Evolutionary conservation across 768 basidiomycete genomes (phyloP), one percentile per base, ranked within the genome.

Genomic region (Mycena filopes): DNA sequence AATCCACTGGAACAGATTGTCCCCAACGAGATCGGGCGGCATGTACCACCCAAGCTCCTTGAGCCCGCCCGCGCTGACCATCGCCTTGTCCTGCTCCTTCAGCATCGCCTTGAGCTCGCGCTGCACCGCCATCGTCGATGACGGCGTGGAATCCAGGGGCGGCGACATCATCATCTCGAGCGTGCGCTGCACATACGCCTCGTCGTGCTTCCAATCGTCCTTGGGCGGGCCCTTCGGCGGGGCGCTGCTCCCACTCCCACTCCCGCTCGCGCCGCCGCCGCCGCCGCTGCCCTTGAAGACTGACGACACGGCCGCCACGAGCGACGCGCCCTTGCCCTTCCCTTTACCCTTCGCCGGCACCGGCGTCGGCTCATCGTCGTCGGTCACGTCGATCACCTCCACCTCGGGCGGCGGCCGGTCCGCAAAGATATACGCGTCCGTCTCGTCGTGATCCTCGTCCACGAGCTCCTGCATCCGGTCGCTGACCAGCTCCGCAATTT

Each of bases 1-100:
- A 61, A 91, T 84, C 89, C 89, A 91, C 70, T 89, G 88, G 75
- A 88, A 90, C 21, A 90, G 74, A 67, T 91, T 91, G 71, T 91
- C 87, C 10, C 84, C 85, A 23, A 90, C 86, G 45, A 86, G 75
- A n/a, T 89, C 87, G 20, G 83, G 84, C 15, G 90, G 85, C 74
- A 93, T 81, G 72, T 88, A 91, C 88, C 91, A 93, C 13, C 91
- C 92, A 1, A 92, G 77, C 60, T 87, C 84, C 53, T 77, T 82
- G 51, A 86, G 73, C 48, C 83, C 78, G n/a, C 67, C 68, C 21
- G 65, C 21, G 43, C 69, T 72, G 8, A 41, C 78, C 43, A 70
- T 71, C 13, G 80, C 78, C 21, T 68, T 71, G 11, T 84, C 81
- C 74, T 92, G 90, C 69, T 88, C 87, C 63, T 79, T 86, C 54